Percentiles rank a stretch among this genome's conserved stretches.
Evolutionary conservation across 2,329 filamentous ascomycete species (phyloP).

Genomic region (Pleomassaria siparia): DNA sequence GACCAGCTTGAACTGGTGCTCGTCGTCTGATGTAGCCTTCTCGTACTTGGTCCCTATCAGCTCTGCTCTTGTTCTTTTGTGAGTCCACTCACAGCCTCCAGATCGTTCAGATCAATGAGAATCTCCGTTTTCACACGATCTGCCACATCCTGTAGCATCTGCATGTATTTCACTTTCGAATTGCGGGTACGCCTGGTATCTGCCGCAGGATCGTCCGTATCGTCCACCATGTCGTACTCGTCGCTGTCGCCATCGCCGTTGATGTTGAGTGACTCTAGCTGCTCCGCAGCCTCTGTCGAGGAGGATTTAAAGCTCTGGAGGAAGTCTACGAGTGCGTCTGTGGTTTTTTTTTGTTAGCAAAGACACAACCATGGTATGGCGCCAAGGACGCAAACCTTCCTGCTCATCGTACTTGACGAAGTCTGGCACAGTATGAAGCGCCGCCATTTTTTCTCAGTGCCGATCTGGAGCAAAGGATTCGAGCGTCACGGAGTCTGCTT

Average conservation of each 20-base stretch:
- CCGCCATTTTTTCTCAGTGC: slow-evolving; percentile 64
- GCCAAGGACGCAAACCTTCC: slow-evolving; percentile 61
- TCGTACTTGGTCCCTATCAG: slow-evolving; percentile 67
- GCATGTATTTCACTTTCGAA: slow-evolving; percentile 83
- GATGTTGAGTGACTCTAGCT: slow-evolving; percentile 81
- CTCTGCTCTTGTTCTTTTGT: not conserved
- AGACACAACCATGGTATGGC: slow-evolving; percentile 6
- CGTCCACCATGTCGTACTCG: slow-evolving; percentile 91
- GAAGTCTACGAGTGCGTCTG: slow-evolving; percentile 85
- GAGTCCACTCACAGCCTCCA: slow-evolving; percentile 63
- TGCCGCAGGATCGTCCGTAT: slow-evolving; percentile 64
- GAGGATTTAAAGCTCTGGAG: slow-evolving; percentile 85
- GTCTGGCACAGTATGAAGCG: slow-evolving; percentile 76
- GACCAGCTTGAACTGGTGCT: slow-evolving; percentile 66
- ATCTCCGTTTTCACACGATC: slow-evolving; percentile 78
- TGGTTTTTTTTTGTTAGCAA: slow-evolving; percentile 4
- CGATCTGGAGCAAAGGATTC: not conserved
- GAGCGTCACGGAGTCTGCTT: not conserved
- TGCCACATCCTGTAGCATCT: slow-evolving; percentile 82
- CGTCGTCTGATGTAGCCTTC: slow-evolving; percentile 62
- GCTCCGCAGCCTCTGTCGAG: slow-evolving; percentile 70
- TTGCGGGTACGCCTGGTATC: slow-evolving; percentile 42
- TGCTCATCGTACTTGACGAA: slow-evolving; percentile 88
- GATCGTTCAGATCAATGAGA: slow-evolving; percentile 84
- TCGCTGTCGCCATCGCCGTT: slow-evolving; percentile 85